Conservation (phyloP, 2,329 filamentous ascomycete species). For the Ascochyta rabiei region DNA sequence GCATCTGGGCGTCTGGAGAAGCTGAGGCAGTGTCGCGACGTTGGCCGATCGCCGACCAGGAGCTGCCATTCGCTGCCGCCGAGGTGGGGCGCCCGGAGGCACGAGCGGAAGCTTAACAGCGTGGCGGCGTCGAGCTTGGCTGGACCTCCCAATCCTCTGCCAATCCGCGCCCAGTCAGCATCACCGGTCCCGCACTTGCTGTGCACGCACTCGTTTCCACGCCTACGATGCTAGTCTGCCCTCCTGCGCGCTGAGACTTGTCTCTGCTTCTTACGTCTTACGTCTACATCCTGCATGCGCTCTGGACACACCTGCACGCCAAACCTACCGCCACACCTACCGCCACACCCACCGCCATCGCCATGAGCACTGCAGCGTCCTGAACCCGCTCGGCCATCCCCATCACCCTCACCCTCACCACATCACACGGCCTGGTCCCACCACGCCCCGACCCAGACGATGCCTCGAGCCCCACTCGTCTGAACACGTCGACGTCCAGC, state of each 20-base stretch:
- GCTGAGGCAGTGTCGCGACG: slow-evolving; percentile 5
- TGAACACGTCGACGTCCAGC: slow-evolving; percentile 8
- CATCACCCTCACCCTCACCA: too few relatives aligned
- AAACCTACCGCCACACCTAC: too few relatives aligned
- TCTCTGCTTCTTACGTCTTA: too few relatives aligned
- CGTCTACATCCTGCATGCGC: too few relatives aligned
- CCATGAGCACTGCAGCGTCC: neutral
- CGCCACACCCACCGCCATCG: neutral
- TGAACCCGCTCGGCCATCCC: neutral
- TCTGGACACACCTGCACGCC: too few relatives aligned
- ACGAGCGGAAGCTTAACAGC: slow-evolving; percentile 1
- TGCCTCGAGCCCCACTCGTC: neutral
- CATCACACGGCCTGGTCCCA: slow-evolving; percentile 7
- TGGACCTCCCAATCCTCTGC: neutral
- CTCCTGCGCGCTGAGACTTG: neutral
- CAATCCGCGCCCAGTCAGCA: slow-evolving; percentile 12
- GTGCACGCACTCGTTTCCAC: neutral
- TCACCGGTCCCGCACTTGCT: slow-evolving; percentile 12
- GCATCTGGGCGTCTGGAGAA: too few relatives aligned
- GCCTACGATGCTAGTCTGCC: neutral
- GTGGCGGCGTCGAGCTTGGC: neutral
- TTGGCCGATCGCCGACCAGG: slow-evolving; percentile 6
- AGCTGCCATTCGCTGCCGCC: neutral
- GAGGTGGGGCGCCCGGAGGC: neutral
- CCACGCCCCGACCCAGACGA: slow-evolving; percentile 8